Conservation (phyloP, 164 flowering plant species). For the Paratinospora sagittata region DNA sequence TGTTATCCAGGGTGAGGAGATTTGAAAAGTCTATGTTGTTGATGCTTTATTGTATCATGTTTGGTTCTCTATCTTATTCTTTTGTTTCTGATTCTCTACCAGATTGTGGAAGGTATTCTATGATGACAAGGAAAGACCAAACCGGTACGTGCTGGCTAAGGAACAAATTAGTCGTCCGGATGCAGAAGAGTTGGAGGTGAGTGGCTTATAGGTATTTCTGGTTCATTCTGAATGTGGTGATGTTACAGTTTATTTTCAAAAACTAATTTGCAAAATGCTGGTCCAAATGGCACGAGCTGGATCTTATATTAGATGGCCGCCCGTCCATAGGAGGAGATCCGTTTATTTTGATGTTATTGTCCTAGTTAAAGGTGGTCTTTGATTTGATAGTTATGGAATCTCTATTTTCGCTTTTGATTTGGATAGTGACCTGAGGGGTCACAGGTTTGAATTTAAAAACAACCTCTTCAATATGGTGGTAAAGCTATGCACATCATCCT, state of each 20-base stretch:
- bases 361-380: too few species aligned
- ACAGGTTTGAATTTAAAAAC: too few species aligned
- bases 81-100: slow-evolving; percentile 10
- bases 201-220: slow-evolving; percentile 14
- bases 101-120: slow-evolving; percentile 93
- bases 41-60: not conserved
- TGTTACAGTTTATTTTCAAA: not conserved
- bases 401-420: too few species aligned
- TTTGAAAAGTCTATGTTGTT: not conserved
- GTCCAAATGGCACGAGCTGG: not conserved
- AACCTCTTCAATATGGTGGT: too few species aligned
- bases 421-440: too few species aligned
- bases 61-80: slow-evolving; percentile 5
- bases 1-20: slow-evolving; percentile 87
- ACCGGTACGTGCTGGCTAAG: slow-evolving; percentile 77
- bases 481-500: too few species aligned
- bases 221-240: not conserved
- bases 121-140: slow-evolving; percentile 86
- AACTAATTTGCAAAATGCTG: not conserved
- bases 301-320: not conserved
- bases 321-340: not conserved
- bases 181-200: slow-evolving; percentile 84
- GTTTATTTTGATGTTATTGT: too few species aligned
- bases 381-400: too few species aligned
- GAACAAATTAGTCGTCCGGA: slow-evolving; percentile 77